Evolutionary conservation across 371 early-diverging fungal genomes (phyloP), one percentile per base, ranked within the genome.

Genomic region (Choanephora cucurbitarum): DNA sequence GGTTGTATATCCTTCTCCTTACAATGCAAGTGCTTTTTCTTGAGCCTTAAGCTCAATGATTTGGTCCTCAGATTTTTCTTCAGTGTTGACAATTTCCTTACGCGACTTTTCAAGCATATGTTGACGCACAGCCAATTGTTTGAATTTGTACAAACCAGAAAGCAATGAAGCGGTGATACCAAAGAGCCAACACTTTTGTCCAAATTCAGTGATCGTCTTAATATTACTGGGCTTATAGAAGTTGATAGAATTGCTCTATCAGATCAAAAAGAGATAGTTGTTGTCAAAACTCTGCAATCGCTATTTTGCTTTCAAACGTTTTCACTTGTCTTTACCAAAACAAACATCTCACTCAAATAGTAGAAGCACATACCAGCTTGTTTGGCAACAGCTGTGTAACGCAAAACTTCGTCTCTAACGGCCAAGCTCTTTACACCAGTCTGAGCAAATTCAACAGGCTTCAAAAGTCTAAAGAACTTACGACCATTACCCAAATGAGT

Each of bases 371-470:
- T 83, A 44, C 77, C 77, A 37, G 72, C 45, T 60, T 82, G 83
- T 57, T 78, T 80, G 49, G 77, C 75, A 19, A 78, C 67, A 52
- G 72, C 69, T 40, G 70, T 69, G 55, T 59, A 72, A 32, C 74
- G 71, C 47, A 84, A 33, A 41, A 86, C 62, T 53, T 83, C 84
- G 49, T 87, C 88, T 39, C 62, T 63, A 22, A 77, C 53, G 33
- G 66, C 49, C 17, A 79, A 64, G 11, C 82, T 72, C 65, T 84
- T 83, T 56, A 75, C 55, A 55, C 79, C 81, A 23, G 70, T 64
- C 37, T 82, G 82, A 49, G 81, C 76, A 69, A 82, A 81, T 54
- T 86, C 87, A 45, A 86, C 57, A 37, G 84, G 82, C 61, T 86
- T 86, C 60, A 71, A 63, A 31, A 74, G 56, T 58, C 73, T 73